Conservation (phyloP, 768 basidiomycete species). For the Pholiota molesta region DNA sequence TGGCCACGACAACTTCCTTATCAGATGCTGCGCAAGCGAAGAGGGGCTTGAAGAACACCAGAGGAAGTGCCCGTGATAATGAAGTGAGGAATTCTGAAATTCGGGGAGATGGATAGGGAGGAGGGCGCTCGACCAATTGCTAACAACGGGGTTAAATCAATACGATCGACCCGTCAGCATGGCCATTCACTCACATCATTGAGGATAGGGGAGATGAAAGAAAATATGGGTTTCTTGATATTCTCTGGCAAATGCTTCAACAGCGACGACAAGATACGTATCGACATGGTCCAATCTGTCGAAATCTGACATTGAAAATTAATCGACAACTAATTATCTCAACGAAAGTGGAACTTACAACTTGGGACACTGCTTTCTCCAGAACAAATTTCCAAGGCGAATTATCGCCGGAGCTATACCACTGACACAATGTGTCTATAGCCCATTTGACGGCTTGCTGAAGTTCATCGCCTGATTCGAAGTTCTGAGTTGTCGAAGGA, state of each 20-base stretch:
- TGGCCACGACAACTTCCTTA: slow-evolving; percentile 61
- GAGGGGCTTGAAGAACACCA: slow-evolving; percentile 71
- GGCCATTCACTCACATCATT: slow-evolving; percentile 45
- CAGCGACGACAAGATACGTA: slow-evolving; percentile 45
- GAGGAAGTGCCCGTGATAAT: slow-evolving; percentile 56
- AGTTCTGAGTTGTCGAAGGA: background rate
- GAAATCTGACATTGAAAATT: slow-evolving; percentile 20
- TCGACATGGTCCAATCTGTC: slow-evolving; percentile 44
- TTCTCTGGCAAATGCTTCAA: slow-evolving; percentile 50
- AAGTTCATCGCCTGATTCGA: slow-evolving; percentile 5
- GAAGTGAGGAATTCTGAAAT: slow-evolving; percentile 55
- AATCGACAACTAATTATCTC: background rate
- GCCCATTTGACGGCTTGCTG: slow-evolving; percentile 23
- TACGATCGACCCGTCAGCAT: background rate
- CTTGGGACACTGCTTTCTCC: slow-evolving; percentile 22
- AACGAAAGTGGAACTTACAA: slow-evolving; percentile 24
- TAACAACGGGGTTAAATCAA: slow-evolving; percentile 21
- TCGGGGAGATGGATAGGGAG: slow-evolving; percentile 45
- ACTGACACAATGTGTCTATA: slow-evolving; percentile 17
- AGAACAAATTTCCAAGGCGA: slow-evolving; percentile 26
- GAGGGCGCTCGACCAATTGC: slow-evolving; percentile 59
- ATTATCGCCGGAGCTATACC: slow-evolving; percentile 21
- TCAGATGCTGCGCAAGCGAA: slow-evolving; percentile 69
- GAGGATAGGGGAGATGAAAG: slow-evolving; percentile 45
- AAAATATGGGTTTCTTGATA: slow-evolving; percentile 42